phyloP scores from a whole-genome alignment of 2,329 filamentous ascomycete species.

The Exutisphaerella laricina region DNA sequence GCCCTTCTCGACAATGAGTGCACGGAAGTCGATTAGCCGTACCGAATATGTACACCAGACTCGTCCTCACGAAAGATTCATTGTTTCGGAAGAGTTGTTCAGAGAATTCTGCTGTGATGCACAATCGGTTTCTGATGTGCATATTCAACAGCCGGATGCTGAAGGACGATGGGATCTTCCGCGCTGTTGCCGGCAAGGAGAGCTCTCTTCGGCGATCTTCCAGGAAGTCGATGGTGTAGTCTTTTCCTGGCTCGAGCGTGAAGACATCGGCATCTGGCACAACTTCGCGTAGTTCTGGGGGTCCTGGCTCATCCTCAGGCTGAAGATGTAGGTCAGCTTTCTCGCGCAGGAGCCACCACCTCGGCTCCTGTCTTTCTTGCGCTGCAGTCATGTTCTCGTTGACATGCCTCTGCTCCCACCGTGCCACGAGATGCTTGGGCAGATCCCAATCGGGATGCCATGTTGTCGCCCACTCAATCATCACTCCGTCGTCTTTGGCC shows the following conservation, averaged over 20 bases:
- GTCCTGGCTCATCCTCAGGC: neutral
- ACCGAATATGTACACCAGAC: neutral
- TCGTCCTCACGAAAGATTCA: neutral
- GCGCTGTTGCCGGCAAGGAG: neutral
- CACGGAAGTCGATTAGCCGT: neutral
- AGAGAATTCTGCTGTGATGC: neutral
- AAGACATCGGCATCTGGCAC: neutral
- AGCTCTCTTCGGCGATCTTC: neutral
- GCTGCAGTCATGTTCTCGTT: neutral
- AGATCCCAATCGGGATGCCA: slow-evolving; percentile 6
- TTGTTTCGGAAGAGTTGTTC: neutral
- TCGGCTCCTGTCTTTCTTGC: neutral
- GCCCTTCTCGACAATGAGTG: neutral
- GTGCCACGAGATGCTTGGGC: neutral
- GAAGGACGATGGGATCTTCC: neutral
- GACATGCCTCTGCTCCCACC: slow-evolving; percentile 1
- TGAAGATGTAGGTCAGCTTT: neutral
- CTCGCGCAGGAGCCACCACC: neutral
- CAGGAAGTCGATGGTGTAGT: slow-evolving; percentile 3
- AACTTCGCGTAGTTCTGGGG: neutral
- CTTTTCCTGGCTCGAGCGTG: neutral
- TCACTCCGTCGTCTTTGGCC: neutral
- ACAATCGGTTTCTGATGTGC: neutral
- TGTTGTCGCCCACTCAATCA: neutral
- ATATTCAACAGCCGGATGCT: neutral